phyloP scores from a whole-genome alignment of 179 eudicot species.

The Gypsophila paniculata region DNA sequence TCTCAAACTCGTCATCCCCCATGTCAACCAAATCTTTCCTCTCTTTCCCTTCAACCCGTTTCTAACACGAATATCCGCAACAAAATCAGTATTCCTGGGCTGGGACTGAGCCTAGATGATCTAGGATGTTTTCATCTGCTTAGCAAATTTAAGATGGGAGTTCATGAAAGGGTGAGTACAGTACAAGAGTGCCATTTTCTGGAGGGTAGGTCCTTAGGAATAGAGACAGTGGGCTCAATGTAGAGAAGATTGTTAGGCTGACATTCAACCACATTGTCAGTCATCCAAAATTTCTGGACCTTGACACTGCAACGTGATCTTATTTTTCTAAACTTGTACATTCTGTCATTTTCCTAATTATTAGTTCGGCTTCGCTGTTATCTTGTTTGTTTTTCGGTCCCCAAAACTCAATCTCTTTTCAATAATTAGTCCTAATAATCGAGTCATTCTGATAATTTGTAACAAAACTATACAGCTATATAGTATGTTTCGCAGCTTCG shows the following conservation, averaged over 20 bases:
- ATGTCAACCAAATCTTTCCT: conserved; percentile 13
- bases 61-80: not conserved
- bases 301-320: conserved; percentile 13
- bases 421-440: no score
- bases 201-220: not conserved
- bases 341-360: not conserved
- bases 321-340: not conserved
- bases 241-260: conserved; percentile 31
- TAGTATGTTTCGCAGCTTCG: no score
- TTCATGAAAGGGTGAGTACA: not conserved
- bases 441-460: no score
- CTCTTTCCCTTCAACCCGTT: no score
- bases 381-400: not conserved
- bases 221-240: not conserved
- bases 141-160: not conserved
- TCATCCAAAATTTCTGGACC: conserved; percentile 18
- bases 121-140: not conserved
- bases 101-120: not conserved
- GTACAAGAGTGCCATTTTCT: not conserved
- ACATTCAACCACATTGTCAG: conserved; percentile 20
- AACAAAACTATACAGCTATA: no score
- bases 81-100: not conserved
- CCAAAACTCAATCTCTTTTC: not conserved
- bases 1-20: conserved; percentile 22
- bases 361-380: not conserved